phyloP scores from a whole-genome alignment of 2,329 filamentous ascomycete genomes.

The Talaromyces sp. region DNA sequence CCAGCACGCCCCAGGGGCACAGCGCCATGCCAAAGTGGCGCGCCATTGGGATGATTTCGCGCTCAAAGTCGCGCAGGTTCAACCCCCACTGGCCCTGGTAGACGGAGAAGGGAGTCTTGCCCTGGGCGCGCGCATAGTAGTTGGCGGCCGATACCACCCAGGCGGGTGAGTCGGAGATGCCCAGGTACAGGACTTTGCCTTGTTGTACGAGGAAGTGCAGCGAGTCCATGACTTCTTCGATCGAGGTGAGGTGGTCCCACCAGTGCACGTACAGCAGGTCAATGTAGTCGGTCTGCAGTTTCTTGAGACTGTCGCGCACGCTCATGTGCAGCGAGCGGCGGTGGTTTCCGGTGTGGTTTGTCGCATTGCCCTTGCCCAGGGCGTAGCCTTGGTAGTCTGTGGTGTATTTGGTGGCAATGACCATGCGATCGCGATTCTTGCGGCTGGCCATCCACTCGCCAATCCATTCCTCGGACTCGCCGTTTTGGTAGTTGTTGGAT shows the following conservation, averaged over 20 bases:
- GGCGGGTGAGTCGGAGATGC: conserved; percentile 36
- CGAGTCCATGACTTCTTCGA: conserved; percentile 34
- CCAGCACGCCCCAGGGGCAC: conserved; percentile 56
- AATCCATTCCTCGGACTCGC: conserved; percentile 61
- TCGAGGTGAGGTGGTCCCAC: conserved; percentile 42
- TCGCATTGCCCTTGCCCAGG: conserved; percentile 33
- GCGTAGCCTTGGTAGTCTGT: conserved; percentile 48
- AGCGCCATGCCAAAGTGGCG: conserved; percentile 42
- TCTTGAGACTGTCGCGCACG: conserved; percentile 39
- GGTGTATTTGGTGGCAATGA: conserved; percentile 66
- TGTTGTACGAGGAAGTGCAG: conserved; percentile 33
- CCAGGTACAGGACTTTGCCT: conserved; percentile 39
- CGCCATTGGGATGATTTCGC: conserved; percentile 38
- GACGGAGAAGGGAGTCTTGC: conserved; percentile 35
- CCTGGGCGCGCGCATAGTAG: conserved; percentile 33
- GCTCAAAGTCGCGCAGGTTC: conserved; percentile 34
- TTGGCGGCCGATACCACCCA: conserved; percentile 38
- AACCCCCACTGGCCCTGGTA: conserved; percentile 38
- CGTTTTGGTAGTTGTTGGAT: conserved; percentile 61
- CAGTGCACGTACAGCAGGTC: conserved; percentile 54
- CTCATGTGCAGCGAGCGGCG: conserved; percentile 38
- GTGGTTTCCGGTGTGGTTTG: conserved; percentile 44
- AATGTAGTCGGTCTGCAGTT: conserved; percentile 50
- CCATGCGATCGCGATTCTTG: conserved; percentile 61
- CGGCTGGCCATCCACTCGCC: conserved; percentile 66